Evolutionary conservation across 768 basidiomycete species (phyloP).

Genomic region (Hirschioporus abietinus): DNA sequence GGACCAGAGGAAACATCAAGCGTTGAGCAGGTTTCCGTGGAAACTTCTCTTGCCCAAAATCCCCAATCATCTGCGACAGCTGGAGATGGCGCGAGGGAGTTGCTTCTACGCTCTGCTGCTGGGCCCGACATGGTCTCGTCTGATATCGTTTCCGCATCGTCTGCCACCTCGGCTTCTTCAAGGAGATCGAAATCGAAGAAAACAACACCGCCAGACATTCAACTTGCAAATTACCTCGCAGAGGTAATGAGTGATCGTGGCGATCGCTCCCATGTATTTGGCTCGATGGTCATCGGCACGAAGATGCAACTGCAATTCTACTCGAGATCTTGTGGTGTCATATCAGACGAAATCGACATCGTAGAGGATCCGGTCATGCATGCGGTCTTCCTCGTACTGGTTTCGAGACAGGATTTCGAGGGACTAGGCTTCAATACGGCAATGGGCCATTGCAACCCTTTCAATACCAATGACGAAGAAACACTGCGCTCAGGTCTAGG

Average conservation of each 20-base stretch:
- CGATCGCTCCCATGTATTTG: not conserved
- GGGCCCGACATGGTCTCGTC: not conserved
- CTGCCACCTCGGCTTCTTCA: not conserved
- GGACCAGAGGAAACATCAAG: not conserved
- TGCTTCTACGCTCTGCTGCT: not conserved
- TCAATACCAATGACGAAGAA: not conserved
- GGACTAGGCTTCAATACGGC: not conserved
- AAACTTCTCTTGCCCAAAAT: not conserved
- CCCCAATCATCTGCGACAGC: not conserved
- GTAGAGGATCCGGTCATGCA: not conserved
- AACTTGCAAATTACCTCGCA: not conserved
- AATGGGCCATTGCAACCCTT: not conserved
- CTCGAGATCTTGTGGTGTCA: not conserved
- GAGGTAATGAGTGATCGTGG: not conserved
- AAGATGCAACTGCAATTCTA: not conserved
- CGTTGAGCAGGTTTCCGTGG: not conserved
- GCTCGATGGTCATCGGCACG: not conserved
- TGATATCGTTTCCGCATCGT: not conserved
- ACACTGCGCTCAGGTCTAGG: not conserved
- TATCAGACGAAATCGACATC: not conserved
- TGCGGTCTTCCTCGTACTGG: not conserved
- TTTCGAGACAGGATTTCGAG: not conserved
- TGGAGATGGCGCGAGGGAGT: not conserved
- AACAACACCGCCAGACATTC: not conserved
- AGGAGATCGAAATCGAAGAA: not conserved